phyloP scores from a whole-genome alignment of 2,329 filamentous ascomycete species.

The Colletotrichum horii region DNA sequence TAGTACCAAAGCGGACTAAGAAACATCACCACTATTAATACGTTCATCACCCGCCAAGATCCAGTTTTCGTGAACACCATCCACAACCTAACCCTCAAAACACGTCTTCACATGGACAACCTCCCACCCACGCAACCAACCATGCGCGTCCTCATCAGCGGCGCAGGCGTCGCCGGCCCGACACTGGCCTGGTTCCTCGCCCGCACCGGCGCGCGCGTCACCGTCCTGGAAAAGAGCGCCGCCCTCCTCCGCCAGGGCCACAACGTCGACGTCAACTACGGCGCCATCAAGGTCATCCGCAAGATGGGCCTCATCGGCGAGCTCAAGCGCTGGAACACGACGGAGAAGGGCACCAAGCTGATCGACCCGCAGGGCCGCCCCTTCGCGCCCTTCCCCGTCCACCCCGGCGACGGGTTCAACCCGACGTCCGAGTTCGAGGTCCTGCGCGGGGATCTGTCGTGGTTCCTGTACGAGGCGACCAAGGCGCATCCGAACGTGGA shows the following conservation, averaged over 20 bases:
- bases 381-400: slow-evolving; percentile 42
- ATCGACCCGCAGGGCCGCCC: slow-evolving; percentile 43
- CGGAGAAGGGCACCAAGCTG: slow-evolving; percentile 52
- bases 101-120: background rate
- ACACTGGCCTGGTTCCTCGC: slow-evolving; percentile 4
- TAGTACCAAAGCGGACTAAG: background rate
- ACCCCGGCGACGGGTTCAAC: slow-evolving; percentile 46
- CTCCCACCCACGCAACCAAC: background rate
- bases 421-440: slow-evolving; percentile 62
- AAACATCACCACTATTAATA: background rate
- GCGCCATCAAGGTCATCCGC: slow-evolving; percentile 38
- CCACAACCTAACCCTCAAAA: too few species aligned
- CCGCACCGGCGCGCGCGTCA: background rate
- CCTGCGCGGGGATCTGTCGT: slow-evolving; percentile 59
- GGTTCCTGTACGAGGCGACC: slow-evolving; percentile 49
- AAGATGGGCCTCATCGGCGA: slow-evolving; percentile 41
- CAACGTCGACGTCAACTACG: slow-evolving; percentile 23
- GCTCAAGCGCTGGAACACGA: slow-evolving; percentile 41
- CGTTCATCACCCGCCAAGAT: background rate
- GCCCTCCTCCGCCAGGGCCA: background rate
- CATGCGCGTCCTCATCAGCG: slow-evolving; percentile 8
- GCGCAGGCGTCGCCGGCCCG: slow-evolving; percentile 23
- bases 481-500: slow-evolving; percentile 25
- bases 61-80: too few species aligned
- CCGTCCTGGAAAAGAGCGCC: background rate